phyloP scores from a whole-genome alignment of 352 stramenopile genomes.

The Globisporangium yorkense region DNA sequence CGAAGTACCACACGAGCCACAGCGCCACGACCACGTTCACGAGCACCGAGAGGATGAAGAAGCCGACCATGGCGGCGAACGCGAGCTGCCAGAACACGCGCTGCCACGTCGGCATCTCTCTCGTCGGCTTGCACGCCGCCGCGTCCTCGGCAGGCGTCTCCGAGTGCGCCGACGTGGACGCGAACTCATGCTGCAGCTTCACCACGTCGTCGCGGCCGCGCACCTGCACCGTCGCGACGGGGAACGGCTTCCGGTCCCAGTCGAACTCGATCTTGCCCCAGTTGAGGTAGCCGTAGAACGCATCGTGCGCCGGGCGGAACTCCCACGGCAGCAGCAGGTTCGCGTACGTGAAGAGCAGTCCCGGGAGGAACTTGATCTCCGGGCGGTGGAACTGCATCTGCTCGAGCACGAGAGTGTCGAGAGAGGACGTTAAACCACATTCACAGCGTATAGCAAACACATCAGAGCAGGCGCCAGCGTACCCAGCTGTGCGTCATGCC shows the following conservation, averaged over 20 bases:
- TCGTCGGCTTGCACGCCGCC: slow-evolving; percentile 35
- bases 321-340: slow-evolving; percentile 79
- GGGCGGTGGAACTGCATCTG: slow-evolving; percentile 74
- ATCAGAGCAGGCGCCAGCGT: slow-evolving; percentile 4
- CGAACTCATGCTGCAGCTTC: slow-evolving; percentile 61
- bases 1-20: slow-evolving; percentile 59
- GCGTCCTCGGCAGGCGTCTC: slow-evolving; percentile 38
- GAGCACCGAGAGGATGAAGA: slow-evolving; percentile 48
- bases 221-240: slow-evolving; percentile 51
- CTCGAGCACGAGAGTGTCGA: background rate
- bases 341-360: slow-evolving; percentile 58
- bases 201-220: slow-evolving; percentile 55
- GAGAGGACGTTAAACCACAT: background rate
- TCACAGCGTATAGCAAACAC: too few relatives aligned
- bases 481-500: slow-evolving; percentile 94
- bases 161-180: slow-evolving; percentile 36
- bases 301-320: slow-evolving; percentile 48
- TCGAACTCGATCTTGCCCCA: slow-evolving; percentile 93
- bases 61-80: slow-evolving; percentile 27
- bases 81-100: slow-evolving; percentile 32
- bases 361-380: slow-evolving; percentile 45
- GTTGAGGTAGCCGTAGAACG: slow-evolving; percentile 88
- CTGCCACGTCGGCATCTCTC: slow-evolving; percentile 24
- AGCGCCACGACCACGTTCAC: slow-evolving; percentile 46
- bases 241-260: slow-evolving; percentile 52